These are phyloP conservation scores for Colletotrichum sp. DNA, from an alignment of 2,329 filamentous ascomycete genomes.

Conservation along the genomic window DNA sequence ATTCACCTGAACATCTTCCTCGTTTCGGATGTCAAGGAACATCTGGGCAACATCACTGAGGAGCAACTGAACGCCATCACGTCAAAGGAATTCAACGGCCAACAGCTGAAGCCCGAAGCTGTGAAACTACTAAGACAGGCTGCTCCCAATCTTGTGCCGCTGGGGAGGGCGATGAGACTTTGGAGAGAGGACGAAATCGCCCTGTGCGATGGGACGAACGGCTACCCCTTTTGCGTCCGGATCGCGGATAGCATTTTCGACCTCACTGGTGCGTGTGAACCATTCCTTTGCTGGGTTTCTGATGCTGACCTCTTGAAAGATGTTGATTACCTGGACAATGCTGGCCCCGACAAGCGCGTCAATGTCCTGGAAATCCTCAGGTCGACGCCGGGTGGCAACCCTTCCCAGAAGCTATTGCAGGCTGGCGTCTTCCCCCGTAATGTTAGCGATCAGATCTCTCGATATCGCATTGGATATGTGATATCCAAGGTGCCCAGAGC, in stretches of 20 bases:
- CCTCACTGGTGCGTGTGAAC: conserved; percentile 10
- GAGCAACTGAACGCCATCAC: background rate
- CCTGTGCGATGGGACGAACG: background rate
- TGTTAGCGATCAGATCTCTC: background rate
- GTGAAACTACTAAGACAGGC: background rate
- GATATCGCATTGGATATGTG: background rate
- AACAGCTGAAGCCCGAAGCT: background rate
- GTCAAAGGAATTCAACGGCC: background rate
- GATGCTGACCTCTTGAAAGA: background rate
- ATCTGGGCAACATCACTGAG: background rate
- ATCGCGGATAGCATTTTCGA: conserved; percentile 10
- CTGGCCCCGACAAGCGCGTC: background rate
- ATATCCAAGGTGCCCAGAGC: background rate
- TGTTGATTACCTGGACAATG: background rate
- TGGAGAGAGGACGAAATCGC: background rate
- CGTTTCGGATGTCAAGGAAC: background rate
- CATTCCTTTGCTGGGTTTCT: background rate
- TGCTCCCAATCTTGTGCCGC: background rate
- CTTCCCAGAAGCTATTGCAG: background rate
- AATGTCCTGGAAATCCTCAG: background rate
- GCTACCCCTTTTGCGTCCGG: background rate
- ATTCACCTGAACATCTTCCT: background rate
- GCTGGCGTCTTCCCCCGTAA: background rate
- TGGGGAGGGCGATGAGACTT: background rate
- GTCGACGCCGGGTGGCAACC: background rate